Conservation (phyloP, 2,329 filamentous ascomycete species). For the Fusarium virguliforme region DNA sequence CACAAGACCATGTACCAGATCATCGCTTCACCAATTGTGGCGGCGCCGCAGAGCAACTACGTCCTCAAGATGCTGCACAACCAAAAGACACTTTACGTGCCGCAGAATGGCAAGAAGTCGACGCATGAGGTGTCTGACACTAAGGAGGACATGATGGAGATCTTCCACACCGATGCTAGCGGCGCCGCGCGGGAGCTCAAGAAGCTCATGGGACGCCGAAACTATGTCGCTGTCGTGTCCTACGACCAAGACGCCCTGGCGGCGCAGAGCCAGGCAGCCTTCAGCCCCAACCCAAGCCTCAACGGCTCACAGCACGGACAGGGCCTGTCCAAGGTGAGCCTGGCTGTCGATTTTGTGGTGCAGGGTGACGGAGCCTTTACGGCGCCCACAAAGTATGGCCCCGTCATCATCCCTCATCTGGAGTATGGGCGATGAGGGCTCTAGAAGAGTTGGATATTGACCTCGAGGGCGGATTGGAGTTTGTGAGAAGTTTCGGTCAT, state of each 20-base stretch:
- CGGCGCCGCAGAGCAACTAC: slow-evolving; percentile 87
- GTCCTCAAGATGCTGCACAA: slow-evolving; percentile 96
- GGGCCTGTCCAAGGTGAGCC: slow-evolving; percentile 78
- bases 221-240: slow-evolving; percentile 93
- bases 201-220: slow-evolving; percentile 92
- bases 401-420: slow-evolving; percentile 91
- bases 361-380: slow-evolving; percentile 89
- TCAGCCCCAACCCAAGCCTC: slow-evolving; percentile 58
- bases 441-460: slow-evolving; percentile 2
- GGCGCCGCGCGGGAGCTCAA: slow-evolving; percentile 87
- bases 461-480: slow-evolving; percentile 11
- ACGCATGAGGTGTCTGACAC: slow-evolving; percentile 87
- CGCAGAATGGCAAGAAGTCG: slow-evolving; percentile 85
- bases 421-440: slow-evolving; percentile 73
- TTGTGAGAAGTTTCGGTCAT: slow-evolving; percentile 4
- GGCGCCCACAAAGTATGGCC: slow-evolving; percentile 93
- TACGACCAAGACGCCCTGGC: slow-evolving; percentile 87
- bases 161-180: slow-evolving; percentile 94
- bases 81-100: slow-evolving; percentile 92
- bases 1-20: slow-evolving; percentile 99
- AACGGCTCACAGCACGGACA: slow-evolving; percentile 54
- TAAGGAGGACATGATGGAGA: slow-evolving; percentile 99
- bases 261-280: slow-evolving; percentile 55
- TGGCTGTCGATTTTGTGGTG: slow-evolving; percentile 97
- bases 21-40: slow-evolving; percentile 93